Evolutionary conservation across 305 asterid genomes (phyloP), one percentile per base, ranked within the genome.

Genomic region (Solanum aculeatissimum): DNA sequence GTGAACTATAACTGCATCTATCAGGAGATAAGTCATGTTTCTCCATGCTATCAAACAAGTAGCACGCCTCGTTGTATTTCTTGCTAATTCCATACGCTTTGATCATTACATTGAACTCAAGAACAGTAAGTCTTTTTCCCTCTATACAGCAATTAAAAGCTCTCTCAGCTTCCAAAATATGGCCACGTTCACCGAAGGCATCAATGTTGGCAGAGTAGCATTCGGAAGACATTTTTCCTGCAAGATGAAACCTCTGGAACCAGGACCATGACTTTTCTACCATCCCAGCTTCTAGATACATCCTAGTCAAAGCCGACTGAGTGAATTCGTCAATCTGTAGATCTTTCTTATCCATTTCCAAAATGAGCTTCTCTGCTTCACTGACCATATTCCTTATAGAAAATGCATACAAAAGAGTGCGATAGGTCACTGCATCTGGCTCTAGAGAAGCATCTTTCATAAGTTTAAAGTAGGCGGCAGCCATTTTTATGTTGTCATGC

Each of bases 191-290:
- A 25, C 99, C 99, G 75, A 88, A 97, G 77, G 98, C 98, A 88
- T 97, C 98, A 45, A 97, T 92, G 86, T 85, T 95, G 27, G 99
- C 98, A 23, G 98, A 92, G 88, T 92, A 97, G 89, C 99, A 94
- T 84, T 92, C 96, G 6, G 98, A 90, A 83, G 93, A 92, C 98
- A 97, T 95, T 63, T 87, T 88, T 72, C 98, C 98, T 29, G 87
- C 71, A 70, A 86, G 88, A 88, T 95, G 98, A 87, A 97, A 97
- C 86, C 97, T 92, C 84, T 80, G 77, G 81, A 95, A 97, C 98
- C 98, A 97, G 14, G 89, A 84, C 95, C 96, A 94, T 1, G 98
- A 87, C 87, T 40, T 86, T 66, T 91, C 91, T 49, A 93, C 77
- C 94, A 94, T 85, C 53, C 93, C 98, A 43, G 97, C 93, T 89